These are phyloP conservation scores for Globisporangium apiculatum DNA, from an alignment of 352 stramenopile genomes.

Conservation along the genomic window DNA sequence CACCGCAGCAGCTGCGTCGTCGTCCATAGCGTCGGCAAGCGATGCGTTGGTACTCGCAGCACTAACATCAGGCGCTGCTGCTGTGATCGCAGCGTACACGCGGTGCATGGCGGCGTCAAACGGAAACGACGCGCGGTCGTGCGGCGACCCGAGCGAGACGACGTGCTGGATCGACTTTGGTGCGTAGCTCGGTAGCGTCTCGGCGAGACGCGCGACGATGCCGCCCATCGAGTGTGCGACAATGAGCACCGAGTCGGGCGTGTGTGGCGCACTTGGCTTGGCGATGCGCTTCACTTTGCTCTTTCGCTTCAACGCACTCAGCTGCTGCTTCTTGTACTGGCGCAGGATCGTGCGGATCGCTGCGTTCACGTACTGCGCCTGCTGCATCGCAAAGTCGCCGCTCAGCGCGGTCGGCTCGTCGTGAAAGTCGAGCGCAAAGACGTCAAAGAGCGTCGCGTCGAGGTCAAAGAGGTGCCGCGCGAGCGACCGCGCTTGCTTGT, in stretches of 20 bases:
- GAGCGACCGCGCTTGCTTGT: slow-evolving; percentile 79
- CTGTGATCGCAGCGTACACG: slow-evolving; percentile 44
- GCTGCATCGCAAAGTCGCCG: slow-evolving; percentile 55
- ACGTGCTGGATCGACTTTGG: slow-evolving; percentile 70
- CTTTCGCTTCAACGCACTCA: slow-evolving; percentile 1
- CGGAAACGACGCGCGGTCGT: slow-evolving; percentile 39
- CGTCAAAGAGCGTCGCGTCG: slow-evolving; percentile 50
- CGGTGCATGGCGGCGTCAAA: slow-evolving; percentile 61
- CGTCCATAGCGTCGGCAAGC: slow-evolving; percentile 2
- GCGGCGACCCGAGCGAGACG: slow-evolving; percentile 61
- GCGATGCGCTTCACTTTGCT: slow-evolving; percentile 12
- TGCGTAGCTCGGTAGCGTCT: slow-evolving; percentile 71
- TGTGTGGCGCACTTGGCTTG: slow-evolving; percentile 7
- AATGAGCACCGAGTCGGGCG: slow-evolving; percentile 59
- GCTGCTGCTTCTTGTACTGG: slow-evolving; percentile 60
- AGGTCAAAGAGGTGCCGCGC: slow-evolving; percentile 63
- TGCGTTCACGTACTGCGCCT: slow-evolving; percentile 73
- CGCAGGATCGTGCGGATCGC: slow-evolving; percentile 61
- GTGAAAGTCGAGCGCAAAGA: slow-evolving; percentile 78
- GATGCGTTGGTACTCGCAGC: not conserved
- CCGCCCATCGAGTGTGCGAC: slow-evolving; percentile 85
- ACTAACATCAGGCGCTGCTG: slow-evolving; percentile 6
- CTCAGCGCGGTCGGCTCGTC: slow-evolving; percentile 68
- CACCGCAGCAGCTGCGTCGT: slow-evolving; percentile 15
- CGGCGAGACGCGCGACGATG: slow-evolving; percentile 53